A percentile compares a stretch with the other conserved stretches of the same genome.
Conservation (phyloP, 1,284 basidiomycete species). For the Anthracocystis panici-leucophaei region DNA sequence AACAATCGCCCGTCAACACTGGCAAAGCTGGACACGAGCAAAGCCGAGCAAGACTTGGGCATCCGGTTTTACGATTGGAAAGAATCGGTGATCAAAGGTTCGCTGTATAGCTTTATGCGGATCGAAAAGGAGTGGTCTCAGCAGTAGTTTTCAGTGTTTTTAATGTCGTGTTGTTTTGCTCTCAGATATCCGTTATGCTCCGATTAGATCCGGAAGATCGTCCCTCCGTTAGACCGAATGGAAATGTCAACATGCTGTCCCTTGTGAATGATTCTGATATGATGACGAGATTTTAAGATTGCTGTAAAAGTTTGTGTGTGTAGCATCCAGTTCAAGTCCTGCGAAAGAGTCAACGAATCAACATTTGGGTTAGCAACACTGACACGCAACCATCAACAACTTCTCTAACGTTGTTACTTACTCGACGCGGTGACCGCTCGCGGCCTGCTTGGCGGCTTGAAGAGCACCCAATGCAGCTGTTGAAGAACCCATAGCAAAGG, state of each 20-base stretch:
- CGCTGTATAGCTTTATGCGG: constrained; percentile 42
- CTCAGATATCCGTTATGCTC: constrained; percentile 21
- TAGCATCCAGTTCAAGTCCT: constrained; percentile 4
- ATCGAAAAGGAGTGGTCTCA: constrained; percentile 48
- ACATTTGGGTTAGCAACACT: neutral
- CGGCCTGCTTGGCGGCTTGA: constrained; percentile 58
- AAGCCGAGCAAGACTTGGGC: constrained; percentile 29
- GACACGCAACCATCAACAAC: neutral
- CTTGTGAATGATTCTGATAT: neutral
- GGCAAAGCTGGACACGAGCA: constrained; percentile 35
- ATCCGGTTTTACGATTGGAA: constrained; percentile 52
- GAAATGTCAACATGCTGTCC: neutral
- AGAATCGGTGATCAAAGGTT: constrained; percentile 47
- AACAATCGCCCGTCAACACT: constrained; percentile 25
- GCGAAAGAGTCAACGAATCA: neutral
- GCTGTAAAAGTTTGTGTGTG: neutral
- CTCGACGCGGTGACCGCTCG: constrained; percentile 56
- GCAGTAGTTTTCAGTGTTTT: neutral
- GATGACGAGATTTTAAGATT: neutral
- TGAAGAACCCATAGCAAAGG: neutral
- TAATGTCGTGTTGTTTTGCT: neutral
- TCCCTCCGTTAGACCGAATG: neutral
- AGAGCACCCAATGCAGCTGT: constrained; percentile 52
- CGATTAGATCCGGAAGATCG: neutral
- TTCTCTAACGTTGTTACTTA: constrained; percentile 10